Base-by-base conservation (phyloP, 768 basidiomycete genomes). In the Inosperma sp. region DNA sequence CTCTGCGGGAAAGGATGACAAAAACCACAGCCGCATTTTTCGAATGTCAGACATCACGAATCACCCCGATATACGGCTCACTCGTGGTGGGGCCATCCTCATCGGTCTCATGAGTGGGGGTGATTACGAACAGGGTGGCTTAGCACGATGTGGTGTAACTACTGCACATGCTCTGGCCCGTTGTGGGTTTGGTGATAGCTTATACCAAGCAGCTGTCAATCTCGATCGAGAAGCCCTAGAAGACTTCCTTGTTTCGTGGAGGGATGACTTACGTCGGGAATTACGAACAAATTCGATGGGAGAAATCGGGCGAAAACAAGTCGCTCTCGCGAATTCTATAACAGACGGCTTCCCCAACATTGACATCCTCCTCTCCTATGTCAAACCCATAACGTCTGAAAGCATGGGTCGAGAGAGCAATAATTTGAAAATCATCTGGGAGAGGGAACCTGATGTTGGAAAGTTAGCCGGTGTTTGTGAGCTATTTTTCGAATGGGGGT, bases 401-500 rank as follows among this genome's bases (percentile, higher is more conserved):
- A 79, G 75, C 19, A 73, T 76, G 56, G 76, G 79, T 10, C 65
- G 72, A 45, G 61, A 68, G 2, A 62, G 61, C 17, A 64, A 68
- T 29, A 68, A 72, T 29, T 56, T 68, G 44, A 65, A 59, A 52
- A 63, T 75, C 22, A 75, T 70, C 0, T 78, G 76, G 71, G 63
- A 72, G 2, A 75, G 70, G 49, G 87, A 91, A 53, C 85, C 86
- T 0, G 81, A 86, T 57, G 69, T 90, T 1, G 78, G 77, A 13
- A 80, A 78, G 48, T 77, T 94, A 13, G 92, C 93, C 0, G 78
- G 71, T 8, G 73, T 84, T 3, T 94, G 92, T 70, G 93, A 96
- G 65, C 75, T 83, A 40, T 87, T 84, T 63, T 95, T 95, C 55
- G 93, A 94, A 62, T 96, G 93, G 93, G 93, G 93, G 0, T 83